Base-by-base conservation (phyloP, 2,329 filamentous ascomycete genomes). In the Xylaria sp. region DNA sequence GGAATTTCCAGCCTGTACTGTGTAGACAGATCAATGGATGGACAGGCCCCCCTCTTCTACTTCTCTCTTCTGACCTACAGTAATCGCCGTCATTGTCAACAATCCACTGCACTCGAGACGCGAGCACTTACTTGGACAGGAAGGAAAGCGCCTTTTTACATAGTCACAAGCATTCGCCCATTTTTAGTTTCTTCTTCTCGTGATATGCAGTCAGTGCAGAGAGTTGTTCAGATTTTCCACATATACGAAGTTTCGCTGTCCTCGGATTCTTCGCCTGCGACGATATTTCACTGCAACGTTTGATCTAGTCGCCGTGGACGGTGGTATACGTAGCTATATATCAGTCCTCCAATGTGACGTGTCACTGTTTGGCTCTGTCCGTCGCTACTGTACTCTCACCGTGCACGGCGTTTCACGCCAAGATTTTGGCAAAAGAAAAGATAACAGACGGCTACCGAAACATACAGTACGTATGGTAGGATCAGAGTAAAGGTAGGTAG, bases 331-430 rank as follows among this genome's bases (percentile, higher is more conserved):
- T 23, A 31, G 5, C 17, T 28, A 38, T 53, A 42, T 53, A 61
- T 47, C 25, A 15, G 33, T 49, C 33, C 43, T 52, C 17, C 15
- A 35, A 52, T 49, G 42, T 49, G 51, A 57, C 53, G 51, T 47
- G 59, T 57, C 54, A 53, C 23, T 35, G 52, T 21, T 28, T 31
- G 28, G 28, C 9, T 31, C 28, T 31, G 28, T 31, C 11, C n/a
- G n/a, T n/a, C n/a, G n/a, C n/a, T n/a, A n/a, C n/a, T 17, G n/a
- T 23, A 51, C 46, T 42, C 46, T 53, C 42, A 28, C 49, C 28
- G 51, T 57, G 53, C 47, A 60, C 45, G 38, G 40, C 9, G 23
- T 52, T 35, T 23, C 46, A 52, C 38, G 53, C 38, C 54, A 58
- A 51, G 42, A 49, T 11, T n/a, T n/a, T 40, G 19, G 33, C 3